Conservation (phyloP, 1,284 basidiomycete genomes). For the Cutaneotrichosporon sp. region DNA sequence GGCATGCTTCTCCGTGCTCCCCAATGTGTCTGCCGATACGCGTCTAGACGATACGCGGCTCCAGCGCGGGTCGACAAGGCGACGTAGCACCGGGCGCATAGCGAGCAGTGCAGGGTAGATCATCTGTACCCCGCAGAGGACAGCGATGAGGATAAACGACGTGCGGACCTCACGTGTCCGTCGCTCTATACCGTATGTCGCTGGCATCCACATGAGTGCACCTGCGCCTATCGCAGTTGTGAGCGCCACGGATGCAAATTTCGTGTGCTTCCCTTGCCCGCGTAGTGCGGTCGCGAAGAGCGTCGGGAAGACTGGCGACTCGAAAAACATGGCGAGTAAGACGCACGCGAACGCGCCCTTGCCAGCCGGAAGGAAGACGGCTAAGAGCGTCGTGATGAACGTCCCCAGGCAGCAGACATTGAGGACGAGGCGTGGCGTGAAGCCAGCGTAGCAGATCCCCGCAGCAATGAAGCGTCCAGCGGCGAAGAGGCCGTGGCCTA, state of each 20-base stretch:
- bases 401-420: slow-evolving; percentile 36
- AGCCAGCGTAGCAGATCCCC: slow-evolving; percentile 36
- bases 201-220: slow-evolving; percentile 35
- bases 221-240: slow-evolving; percentile 36
- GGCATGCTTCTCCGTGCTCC: slow-evolving; percentile 3
- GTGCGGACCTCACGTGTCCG: slow-evolving; percentile 20
- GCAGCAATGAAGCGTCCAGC: slow-evolving; percentile 44
- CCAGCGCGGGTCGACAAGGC: slow-evolving; percentile 42
- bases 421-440: slow-evolving; percentile 44
- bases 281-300: slow-evolving; percentile 48
- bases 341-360: slow-evolving; percentile 32
- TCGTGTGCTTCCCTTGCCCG: slow-evolving; percentile 43
- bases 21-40: neutral
- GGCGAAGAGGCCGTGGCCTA: slow-evolving; percentile 40
- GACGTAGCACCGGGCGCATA: slow-evolving; percentile 22
- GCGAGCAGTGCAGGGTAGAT: slow-evolving; percentile 32
- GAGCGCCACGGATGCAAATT: slow-evolving; percentile 37
- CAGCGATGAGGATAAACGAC: slow-evolving; percentile 27
- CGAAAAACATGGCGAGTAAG: slow-evolving; percentile 46
- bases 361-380: slow-evolving; percentile 33
- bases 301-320: slow-evolving; percentile 49
- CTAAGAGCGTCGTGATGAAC: slow-evolving; percentile 38
- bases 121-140: slow-evolving; percentile 28
- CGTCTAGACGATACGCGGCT: slow-evolving; percentile 5
- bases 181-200: slow-evolving; percentile 32